Evolutionary conservation across 495 filamentous ascomycete genomes (phyloP), one percentile per base, ranked within the genome.

Genomic region (Aspergillus homomorphus): DNA sequence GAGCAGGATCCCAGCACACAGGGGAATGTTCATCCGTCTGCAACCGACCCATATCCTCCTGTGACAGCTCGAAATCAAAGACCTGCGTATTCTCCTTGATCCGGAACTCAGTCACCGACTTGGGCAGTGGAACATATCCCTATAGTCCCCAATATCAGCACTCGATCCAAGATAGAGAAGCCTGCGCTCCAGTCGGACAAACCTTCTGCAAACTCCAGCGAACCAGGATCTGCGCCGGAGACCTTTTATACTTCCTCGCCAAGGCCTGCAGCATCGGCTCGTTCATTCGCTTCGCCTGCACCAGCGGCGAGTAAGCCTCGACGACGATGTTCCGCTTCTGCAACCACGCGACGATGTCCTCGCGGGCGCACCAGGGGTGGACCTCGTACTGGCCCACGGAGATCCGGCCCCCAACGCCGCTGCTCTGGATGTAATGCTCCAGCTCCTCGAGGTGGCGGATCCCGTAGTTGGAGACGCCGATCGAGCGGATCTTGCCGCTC

Each of bases 171-270:
- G 6, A 6, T 19, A 38, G 10, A 12, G 33, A 38, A 38, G 15
- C 8, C 12, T 38, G 3, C 12, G 33, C 33, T 38, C 26, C 26
- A n/a, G n/a, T n/a, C n/a, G n/a, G 26, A 38, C 33, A 38, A 38
- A 84, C 83, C 80, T 82, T 93, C 67, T 96, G 90, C 71, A 96
- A 73, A 66, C 89, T 92, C 92, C 92, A 97, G 51, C 90, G 79
- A 10, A 97, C 52, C 59, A 97, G 68, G 9, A 96, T 77, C 76
- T 97, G 92, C 2, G 89, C 87, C 50, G 84, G 77, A 8, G 82
- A 86, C 79, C 89, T 92, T 8, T 77, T 77, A 61, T 92, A 77
- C 73, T 91, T 90, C 73, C 84, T 76, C 0, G 81, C 80, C 57
- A 95, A 62, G 22, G 73, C 71, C 59, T 80, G 68, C 52, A 94